Percentiles rank a stretch among this genome's conserved stretches.
Conservation (phyloP, 495 filamentous ascomycete genomes). For the Geoglossum glabrum region DNA sequence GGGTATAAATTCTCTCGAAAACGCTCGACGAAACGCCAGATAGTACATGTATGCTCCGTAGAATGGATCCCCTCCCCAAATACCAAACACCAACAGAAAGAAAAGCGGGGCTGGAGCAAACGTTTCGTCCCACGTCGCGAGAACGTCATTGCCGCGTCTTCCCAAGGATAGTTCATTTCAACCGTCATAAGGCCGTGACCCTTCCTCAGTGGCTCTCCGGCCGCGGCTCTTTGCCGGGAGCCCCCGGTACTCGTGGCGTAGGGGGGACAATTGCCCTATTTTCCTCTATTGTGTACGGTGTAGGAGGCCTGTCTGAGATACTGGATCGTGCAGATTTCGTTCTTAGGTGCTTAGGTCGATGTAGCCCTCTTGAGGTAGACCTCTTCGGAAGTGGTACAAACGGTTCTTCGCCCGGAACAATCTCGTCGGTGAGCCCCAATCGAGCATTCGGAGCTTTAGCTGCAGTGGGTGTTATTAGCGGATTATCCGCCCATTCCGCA, state of each 20-base stretch:
- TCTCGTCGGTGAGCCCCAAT: neutral
- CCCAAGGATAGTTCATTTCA: neutral
- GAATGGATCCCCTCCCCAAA: neutral
- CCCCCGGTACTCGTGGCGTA: neutral
- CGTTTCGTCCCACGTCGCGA: neutral
- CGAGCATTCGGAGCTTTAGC: constrained; percentile 1
- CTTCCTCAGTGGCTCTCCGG: neutral
- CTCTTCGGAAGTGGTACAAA: neutral
- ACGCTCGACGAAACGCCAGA: neutral
- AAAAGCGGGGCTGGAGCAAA: neutral
- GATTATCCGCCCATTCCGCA: neutral
- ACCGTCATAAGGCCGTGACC: neutral
- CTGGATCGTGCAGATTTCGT: neutral
- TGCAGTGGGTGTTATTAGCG: neutral
- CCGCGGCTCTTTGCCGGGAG: neutral
- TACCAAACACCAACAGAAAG: neutral
- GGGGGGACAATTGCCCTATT: neutral
- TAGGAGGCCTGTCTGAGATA: neutral
- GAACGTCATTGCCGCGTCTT: neutral
- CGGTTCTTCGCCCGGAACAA: neutral
- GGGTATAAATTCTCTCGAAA: neutral
- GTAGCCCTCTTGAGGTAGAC: neutral
- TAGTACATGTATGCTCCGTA: too few species aligned
- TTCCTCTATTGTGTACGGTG: neutral
- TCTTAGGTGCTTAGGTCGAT: neutral